phyloP scores from a whole-genome alignment of 768 basidiomycete genomes.

The Suillus alpinus region DNA sequence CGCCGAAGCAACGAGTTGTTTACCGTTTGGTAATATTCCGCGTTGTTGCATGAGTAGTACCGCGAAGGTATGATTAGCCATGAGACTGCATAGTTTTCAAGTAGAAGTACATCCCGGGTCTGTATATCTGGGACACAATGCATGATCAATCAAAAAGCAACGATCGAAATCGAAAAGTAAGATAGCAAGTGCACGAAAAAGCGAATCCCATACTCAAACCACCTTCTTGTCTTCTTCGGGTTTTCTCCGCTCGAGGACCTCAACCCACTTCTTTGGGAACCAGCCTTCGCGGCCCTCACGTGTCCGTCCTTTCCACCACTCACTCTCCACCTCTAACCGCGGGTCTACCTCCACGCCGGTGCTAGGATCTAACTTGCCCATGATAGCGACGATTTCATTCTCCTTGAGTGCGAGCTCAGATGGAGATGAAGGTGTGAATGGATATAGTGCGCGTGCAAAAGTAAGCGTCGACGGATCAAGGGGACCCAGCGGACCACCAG shows the following conservation, averaged over 20 bases:
- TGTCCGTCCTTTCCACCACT: constrained; percentile 95
- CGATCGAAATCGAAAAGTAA: not conserved
- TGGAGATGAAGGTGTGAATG: constrained; percentile 71
- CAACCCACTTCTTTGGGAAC: constrained; percentile 92
- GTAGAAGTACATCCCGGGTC: not conserved
- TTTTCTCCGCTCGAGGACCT: constrained; percentile 56
- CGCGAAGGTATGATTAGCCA: not conserved
- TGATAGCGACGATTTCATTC: constrained; percentile 92
- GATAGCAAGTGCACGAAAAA: not conserved
- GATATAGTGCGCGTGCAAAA: constrained; percentile 80
- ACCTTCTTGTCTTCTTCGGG: constrained; percentile 39
- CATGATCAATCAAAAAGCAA: not conserved
- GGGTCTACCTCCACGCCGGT: constrained; percentile 70
- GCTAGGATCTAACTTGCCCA: constrained; percentile 71
- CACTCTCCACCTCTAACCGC: constrained; percentile 54
- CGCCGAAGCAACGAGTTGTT: not conserved
- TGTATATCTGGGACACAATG: not conserved
- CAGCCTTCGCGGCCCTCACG: constrained; percentile 90
- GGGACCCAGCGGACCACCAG: constrained; percentile 39
- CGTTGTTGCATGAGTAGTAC: not conserved
- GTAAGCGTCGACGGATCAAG: constrained; percentile 78
- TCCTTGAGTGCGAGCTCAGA: constrained; percentile 80
- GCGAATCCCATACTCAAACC: constrained; percentile 22
- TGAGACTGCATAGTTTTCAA: not conserved
- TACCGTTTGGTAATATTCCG: not conserved